These are phyloP conservation scores for Apostasia shenzhenica DNA, from an alignment of 106 monocot genomes.

Conservation along the genomic window DNA sequence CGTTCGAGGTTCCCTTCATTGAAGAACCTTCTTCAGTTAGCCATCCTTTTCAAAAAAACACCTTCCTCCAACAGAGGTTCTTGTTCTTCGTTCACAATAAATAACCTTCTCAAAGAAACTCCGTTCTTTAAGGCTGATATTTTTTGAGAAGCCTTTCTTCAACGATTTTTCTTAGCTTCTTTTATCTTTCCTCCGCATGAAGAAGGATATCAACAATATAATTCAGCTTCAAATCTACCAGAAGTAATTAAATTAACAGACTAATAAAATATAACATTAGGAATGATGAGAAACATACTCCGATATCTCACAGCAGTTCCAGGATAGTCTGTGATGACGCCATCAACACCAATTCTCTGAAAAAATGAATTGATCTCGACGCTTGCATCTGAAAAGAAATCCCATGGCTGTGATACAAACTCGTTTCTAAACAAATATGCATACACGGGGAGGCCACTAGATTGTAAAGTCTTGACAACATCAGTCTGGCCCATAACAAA, in stretches of 20 bases:
- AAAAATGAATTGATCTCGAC: conserved; percentile 39
- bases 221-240: too few relatives aligned
- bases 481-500: conserved; percentile 33
- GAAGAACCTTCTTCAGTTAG: too few relatives aligned
- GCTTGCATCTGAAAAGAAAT: conserved; percentile 43
- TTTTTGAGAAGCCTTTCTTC: neutral
- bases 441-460: conserved; percentile 39
- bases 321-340: conserved; percentile 57
- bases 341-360: conserved; percentile 23
- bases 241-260: neutral
- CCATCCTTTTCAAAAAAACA: too few relatives aligned
- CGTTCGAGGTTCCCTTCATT: too few relatives aligned
- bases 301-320: conserved; percentile 23
- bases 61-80: too few relatives aligned
- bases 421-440: conserved; percentile 47
- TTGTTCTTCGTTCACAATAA: too few relatives aligned
- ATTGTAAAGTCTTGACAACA: conserved; percentile 30
- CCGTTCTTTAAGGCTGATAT: too few relatives aligned
- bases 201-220: neutral
- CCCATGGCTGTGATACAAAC: conserved; percentile 39
- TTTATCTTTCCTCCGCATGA: neutral
- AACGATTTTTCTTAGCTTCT: neutral
- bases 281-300: conserved; percentile 21
- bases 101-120: too few relatives aligned
- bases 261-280: neutral